Evolutionary conservation across 208 protist genomes (phyloP).

Genomic region (Lotmaria passim): DNA sequence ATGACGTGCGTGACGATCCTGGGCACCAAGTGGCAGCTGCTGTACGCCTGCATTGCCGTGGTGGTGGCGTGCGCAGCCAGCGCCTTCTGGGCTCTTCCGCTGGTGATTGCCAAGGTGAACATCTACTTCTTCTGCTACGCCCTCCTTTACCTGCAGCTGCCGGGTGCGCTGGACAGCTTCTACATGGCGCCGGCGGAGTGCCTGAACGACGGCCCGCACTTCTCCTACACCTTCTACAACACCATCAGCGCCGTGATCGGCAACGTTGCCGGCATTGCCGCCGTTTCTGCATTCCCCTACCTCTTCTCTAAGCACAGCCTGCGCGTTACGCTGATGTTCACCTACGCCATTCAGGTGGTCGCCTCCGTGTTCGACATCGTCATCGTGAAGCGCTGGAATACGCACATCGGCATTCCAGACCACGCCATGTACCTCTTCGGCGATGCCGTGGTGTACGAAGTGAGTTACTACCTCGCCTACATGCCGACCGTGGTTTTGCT

Average conservation of each 20-base stretch:
- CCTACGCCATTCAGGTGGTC: constrained; percentile 57
- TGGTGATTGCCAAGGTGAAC: constrained; percentile 72
- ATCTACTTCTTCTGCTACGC: constrained; percentile 59
- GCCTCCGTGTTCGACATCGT: constrained; percentile 76
- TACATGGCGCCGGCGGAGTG: constrained; percentile 53
- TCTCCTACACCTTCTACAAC: constrained; percentile 73
- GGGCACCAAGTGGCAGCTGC: constrained; percentile 34
- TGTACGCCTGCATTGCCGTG: constrained; percentile 43
- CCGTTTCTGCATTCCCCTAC: constrained; percentile 63
- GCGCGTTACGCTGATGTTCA: constrained; percentile 71
- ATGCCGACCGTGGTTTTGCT: constrained; percentile 86
- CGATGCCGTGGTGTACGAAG: constrained; percentile 71
- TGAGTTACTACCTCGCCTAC: constrained; percentile 76
- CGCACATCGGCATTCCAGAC: constrained; percentile 57
- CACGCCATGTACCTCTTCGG: constrained; percentile 78
- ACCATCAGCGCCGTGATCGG: constrained; percentile 57
- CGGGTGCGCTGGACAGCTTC: constrained; percentile 66
- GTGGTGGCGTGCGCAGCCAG: constrained; percentile 40
- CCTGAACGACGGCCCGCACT: constrained; percentile 63
- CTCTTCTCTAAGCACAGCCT: constrained; percentile 71
- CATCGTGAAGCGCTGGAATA: constrained; percentile 83
- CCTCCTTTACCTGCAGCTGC: constrained; percentile 66
- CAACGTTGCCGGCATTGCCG: constrained; percentile 61
- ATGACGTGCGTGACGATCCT: constrained; percentile 57
- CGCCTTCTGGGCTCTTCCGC: constrained; percentile 69